Base-by-base conservation (phyloP, 2,329 filamentous ascomycete species). In the Talaromyces sp. region DNA sequence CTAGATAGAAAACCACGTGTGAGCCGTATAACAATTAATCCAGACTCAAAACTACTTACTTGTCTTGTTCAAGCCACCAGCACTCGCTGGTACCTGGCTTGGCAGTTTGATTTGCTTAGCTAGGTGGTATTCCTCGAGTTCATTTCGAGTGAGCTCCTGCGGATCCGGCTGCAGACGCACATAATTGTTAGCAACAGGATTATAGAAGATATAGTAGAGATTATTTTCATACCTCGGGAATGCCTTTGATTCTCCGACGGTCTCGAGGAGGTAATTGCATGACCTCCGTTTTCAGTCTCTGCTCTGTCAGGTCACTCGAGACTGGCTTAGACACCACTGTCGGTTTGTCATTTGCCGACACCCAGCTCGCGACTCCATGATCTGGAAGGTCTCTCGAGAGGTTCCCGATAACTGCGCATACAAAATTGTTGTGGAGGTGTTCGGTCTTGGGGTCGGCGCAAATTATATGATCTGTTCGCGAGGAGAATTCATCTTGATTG, bases 41-140 rank as follows among this genome's bases (percentile, higher is more conserved):
- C 47, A 27, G 23, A 3, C 12, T 9, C 44, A 57, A 31, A 33
- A 28, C 36, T 34, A 77, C 87, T 72, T 81, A 92, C 89, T 86
- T 40, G 83, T 96, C 81, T 94, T 92, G 67, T 91, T 92, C 53
- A 94, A 82, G 23, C 89, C 89, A 31, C 87, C 88, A 28, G 89
- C 88, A 70, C 87, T 87, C 31, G 87, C 83, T 30, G 89, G 87
- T 8, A 87, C 83, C 61, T 91, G 85, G 33, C 88, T 83, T 31
- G 83, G 80, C 52, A 82, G 71, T 68, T 82, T 83, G 59, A 81
- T 80, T 61, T 78, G 76, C 61, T 79, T 78, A 9, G 78, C 79
- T 30, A 73, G 68, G 50, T 80, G 74, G 57, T 79, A 80, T 67
- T 79, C 72, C 63, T 79, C 77, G 56, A 78, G 66, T 61, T 75